Conservation (phyloP, 345 rosid species). For the Camelina laxa region DNA sequence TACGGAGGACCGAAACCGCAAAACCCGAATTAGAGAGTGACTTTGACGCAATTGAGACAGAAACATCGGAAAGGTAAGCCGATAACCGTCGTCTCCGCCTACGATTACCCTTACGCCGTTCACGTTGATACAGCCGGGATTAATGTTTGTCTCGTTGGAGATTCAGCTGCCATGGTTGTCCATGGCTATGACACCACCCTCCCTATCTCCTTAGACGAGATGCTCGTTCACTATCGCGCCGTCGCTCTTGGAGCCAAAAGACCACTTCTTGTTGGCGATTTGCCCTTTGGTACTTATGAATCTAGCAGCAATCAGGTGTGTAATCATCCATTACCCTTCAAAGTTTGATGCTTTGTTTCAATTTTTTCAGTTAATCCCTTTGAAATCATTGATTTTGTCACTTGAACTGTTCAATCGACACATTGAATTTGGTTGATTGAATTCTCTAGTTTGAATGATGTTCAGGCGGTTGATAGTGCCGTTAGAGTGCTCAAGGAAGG, state of each 20-base stretch:
- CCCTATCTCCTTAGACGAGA: conserved; percentile 87
- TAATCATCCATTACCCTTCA: too few relatives aligned
- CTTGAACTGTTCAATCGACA: too few relatives aligned
- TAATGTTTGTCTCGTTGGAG: conserved; percentile 85
- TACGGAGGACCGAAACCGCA: conserved; percentile 83
- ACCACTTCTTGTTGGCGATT: conserved; percentile 86
- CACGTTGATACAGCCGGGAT: conserved; percentile 85
- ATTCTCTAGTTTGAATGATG: conserved; percentile 50
- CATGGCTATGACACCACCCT: conserved; percentile 97
- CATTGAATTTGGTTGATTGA: conserved; percentile 30
- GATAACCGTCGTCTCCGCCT: conserved; percentile 79
- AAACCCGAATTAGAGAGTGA: conserved; percentile 63
- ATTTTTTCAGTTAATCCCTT: too few relatives aligned
- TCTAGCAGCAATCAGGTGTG: conserved; percentile 67
- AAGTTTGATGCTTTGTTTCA: conserved; percentile 10
- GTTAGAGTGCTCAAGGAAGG: conserved; percentile 86
- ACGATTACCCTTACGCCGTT: conserved; percentile 89
- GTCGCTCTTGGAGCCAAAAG: conserved; percentile 79
- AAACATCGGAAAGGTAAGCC: conserved; percentile 73
- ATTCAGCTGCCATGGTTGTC: conserved; percentile 95
- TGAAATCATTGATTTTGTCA: too few relatives aligned
- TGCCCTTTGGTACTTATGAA: conserved; percentile 93
- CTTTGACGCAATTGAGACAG: conserved; percentile 62
- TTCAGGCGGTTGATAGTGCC: conserved; percentile 88
- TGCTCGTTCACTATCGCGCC: conserved; percentile 90